A percentile compares a stretch with the other conserved stretches of the same genome.
Evolutionary conservation across 2,329 filamentous ascomycete species (phyloP).

Genomic region (Aspergillus sp.): DNA sequence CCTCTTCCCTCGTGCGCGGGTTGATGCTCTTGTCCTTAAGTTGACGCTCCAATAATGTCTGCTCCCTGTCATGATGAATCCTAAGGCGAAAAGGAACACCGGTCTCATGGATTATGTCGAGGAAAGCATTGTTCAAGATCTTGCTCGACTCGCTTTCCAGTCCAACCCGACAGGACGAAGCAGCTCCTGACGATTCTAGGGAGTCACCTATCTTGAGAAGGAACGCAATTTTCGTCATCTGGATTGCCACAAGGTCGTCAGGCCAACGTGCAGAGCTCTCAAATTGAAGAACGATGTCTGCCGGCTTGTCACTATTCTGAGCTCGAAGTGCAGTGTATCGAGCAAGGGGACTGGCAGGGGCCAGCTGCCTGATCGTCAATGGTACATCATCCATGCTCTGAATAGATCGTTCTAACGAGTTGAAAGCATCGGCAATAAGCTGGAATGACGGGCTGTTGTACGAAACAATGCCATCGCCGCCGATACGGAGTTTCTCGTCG

Average conservation of each 20-base stretch:
- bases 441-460: constrained; percentile 54
- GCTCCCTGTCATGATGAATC: constrained; percentile 83
- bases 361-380: constrained; percentile 75
- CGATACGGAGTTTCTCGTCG: constrained; percentile 28
- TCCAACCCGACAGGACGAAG: constrained; percentile 63
- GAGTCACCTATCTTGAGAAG: constrained; percentile 65
- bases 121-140: constrained; percentile 68
- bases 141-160: constrained; percentile 67
- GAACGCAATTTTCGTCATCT: constrained; percentile 89
- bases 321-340: constrained; percentile 57
- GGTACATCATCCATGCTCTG: constrained; percentile 75
- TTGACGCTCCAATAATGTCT: constrained; percentile 69
- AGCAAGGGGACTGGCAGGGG: constrained; percentile 63
- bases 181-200: constrained; percentile 56
- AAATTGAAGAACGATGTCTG: constrained; percentile 80
- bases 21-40: constrained; percentile 66
- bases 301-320: constrained; percentile 41
- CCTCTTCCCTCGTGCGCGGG: constrained; percentile 59
- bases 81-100: constrained; percentile 74
- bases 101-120: constrained; percentile 70
- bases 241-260: constrained; percentile 82
- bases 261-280: constrained; percentile 93
- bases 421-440: constrained; percentile 62
- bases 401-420: constrained; percentile 67
- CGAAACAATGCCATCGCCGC: constrained; percentile 32